A percentile compares a stretch with the other conserved stretches of the same genome.
These are phyloP conservation scores for Alloteropsis angusta DNA, from an alignment of 202 grass and related monocot species.

Conservation along the genomic window DNA sequence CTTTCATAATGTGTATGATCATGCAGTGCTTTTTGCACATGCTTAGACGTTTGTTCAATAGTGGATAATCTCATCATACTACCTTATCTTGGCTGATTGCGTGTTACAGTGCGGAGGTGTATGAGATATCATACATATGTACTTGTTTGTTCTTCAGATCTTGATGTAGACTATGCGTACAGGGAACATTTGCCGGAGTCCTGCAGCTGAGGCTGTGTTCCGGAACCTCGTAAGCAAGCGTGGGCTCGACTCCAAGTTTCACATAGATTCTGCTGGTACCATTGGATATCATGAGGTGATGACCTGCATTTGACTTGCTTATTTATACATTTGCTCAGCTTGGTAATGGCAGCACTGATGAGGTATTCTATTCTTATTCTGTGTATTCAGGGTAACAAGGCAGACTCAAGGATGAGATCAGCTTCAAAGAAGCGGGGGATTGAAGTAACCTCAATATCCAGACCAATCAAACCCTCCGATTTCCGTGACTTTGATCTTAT, in stretches of 20 bases:
- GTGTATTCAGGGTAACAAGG: conserved; percentile 48
- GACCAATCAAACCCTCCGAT: conserved; percentile 78
- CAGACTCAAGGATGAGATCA: conserved; percentile 83
- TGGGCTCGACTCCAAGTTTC: conserved; percentile 54
- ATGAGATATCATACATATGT: background rate
- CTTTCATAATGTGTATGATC: background rate
- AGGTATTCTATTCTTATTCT: no score
- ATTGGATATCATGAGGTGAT: conserved; percentile 88
- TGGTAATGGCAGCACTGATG: background rate
- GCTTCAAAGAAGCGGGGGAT: conserved; percentile 74
- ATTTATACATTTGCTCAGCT: background rate
- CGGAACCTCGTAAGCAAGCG: conserved; percentile 59
- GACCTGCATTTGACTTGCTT: conserved; percentile 1
- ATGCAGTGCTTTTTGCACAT: background rate
- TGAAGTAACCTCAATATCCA: conserved; percentile 88
- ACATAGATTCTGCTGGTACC: conserved; percentile 86
- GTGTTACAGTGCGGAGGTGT: background rate
- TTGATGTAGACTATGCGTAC: conserved; percentile 14
- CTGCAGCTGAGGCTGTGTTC: conserved; percentile 90
- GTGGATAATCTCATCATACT: background rate
- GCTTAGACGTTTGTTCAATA: background rate
- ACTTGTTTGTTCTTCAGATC: background rate
- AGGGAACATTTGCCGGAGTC: conserved; percentile 97
- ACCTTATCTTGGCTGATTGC: background rate
- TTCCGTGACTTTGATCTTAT: conserved; percentile 89